Conservation (phyloP, 352 stramenopile genomes). For the Phytophthora ohioensis region DNA sequence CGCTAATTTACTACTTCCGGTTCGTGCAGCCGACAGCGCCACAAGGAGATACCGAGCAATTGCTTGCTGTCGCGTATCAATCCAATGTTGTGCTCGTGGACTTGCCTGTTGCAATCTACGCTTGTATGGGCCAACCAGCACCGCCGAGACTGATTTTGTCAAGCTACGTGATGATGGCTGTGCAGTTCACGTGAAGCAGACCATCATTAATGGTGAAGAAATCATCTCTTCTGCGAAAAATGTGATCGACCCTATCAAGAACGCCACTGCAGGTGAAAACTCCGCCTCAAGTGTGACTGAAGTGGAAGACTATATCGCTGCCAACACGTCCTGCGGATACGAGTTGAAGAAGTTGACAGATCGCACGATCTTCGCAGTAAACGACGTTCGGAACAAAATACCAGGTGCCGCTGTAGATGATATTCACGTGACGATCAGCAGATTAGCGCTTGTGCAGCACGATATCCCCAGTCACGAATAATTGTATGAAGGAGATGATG, state of each 20-base stretch:
- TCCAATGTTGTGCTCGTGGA: conserved; percentile 58
- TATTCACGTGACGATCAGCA: conserved; percentile 11
- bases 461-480: conserved; percentile 23
- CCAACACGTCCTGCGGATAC: conserved; percentile 15
- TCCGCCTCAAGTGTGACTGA: conserved; percentile 11
- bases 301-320: conserved; percentile 18
- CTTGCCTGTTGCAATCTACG: conserved; percentile 50
- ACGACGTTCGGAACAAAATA: conserved; percentile 20
- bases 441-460: conserved; percentile 1
- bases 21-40: conserved; percentile 42
- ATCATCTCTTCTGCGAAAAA: conserved; percentile 20
- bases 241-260: conserved; percentile 10
- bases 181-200: conserved; percentile 22
- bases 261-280: neutral
- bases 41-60: conserved; percentile 49
- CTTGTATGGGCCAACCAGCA: conserved; percentile 38
- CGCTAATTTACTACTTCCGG: conserved; percentile 48
- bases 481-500: conserved; percentile 23
- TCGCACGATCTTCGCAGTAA: conserved; percentile 17
- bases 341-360: conserved; percentile 26
- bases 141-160: neutral
- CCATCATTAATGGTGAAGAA: conserved; percentile 17
- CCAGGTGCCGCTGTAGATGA: conserved; percentile 18
- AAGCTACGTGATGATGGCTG: neutral
- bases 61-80: conserved; percentile 51